Percentiles rank a stretch among this genome's conserved stretches.
Evolutionary conservation across 768 basidiomycete species (phyloP).

Genomic region (Boletus eberwhitei): DNA sequence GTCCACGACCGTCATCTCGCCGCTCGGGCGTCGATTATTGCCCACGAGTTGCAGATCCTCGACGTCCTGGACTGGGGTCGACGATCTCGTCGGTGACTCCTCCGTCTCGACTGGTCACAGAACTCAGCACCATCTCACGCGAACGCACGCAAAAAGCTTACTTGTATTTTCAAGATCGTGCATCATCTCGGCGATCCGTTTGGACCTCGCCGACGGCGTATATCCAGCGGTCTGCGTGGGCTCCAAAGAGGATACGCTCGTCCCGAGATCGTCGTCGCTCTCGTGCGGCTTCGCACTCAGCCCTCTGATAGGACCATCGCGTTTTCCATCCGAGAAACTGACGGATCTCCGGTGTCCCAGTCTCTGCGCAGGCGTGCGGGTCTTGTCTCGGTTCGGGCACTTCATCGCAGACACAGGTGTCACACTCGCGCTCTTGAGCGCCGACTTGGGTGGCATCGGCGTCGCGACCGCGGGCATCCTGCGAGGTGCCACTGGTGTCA

Average conservation of each 20-base stretch:
- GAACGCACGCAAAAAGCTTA: conserved; percentile 39
- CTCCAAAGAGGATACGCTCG: conserved; percentile 18
- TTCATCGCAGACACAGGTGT: conserved; percentile 63
- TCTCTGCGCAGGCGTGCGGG: conserved; percentile 53
- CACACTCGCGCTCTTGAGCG: conserved; percentile 40
- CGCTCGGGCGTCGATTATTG: conserved; percentile 37
- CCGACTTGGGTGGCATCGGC: conserved; percentile 38
- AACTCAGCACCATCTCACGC: conserved; percentile 2
- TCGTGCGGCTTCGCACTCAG: conserved; percentile 38
- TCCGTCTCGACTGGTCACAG: conserved; percentile 31
- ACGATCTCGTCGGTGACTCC: conserved; percentile 56
- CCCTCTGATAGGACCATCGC: conserved; percentile 83
- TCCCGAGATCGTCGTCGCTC: conserved; percentile 35
- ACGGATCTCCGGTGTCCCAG: conserved; percentile 73
- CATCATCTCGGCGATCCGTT: conserved; percentile 79
- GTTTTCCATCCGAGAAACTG: conserved; percentile 94
- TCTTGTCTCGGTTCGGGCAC: conserved; percentile 44
- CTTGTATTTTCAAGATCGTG: conserved; percentile 67
- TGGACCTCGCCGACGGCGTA: conserved; percentile 66
- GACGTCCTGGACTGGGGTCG: conserved; percentile 40
- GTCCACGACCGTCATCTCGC: conserved; percentile 23
- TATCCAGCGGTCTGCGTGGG: conserved; percentile 26
- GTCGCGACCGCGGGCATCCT: conserved; percentile 12
- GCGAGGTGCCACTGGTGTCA: conserved; percentile 22
- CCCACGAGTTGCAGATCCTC: conserved; percentile 49